Evolutionary conservation across 441 rosid genomes (phyloP), one percentile per base, ranked within the genome.

Genomic region (Macaranga tanarius): DNA sequence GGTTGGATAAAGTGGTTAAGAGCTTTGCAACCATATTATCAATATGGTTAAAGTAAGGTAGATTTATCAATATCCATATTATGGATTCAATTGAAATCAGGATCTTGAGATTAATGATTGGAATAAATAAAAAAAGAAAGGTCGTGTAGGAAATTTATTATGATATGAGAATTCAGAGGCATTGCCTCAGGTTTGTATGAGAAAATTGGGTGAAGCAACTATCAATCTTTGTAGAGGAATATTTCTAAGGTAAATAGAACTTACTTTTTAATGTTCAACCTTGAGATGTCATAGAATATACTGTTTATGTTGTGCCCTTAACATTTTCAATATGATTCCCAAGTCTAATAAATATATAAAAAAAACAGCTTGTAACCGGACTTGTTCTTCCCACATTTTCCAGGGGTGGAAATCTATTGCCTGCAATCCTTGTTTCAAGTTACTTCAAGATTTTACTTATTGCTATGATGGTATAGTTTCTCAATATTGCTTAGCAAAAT

Each of bases 341-440:
- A 52, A 13, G 56, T 9, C 17, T 42, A 1, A 47, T 15, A 26
- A 61, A 25, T 52, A 22, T n/a, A n/a, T n/a, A n/a, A n/a, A 62
- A 34, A 16, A 17, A 38, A 16, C 15, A 60, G 17, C 11, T 11
- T 28, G 10, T 28, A 13, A 50, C 45, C n/a, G 66, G 31, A 54
- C 61, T 50, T 28, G 3, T 47, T 65, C 50, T 44, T 58, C 23
- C 70, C 63, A 15, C 52, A 67, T 58, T 69, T 75, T 58, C 31
- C 84, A 92, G 97, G 77, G 74, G 61, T 72, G 80, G 79, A 69
- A 85, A 87, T 66, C 58, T 90, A 80, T 58, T 85, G 52, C 81
- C 86, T 25, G 89, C 90, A 26, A 73, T 89, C 60, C 72, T 89
- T 63, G 83, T 95, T 79, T 95, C 96, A 45, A 94, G 94, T 82